phyloP scores from a whole-genome alignment of 305 asterid species.

The Fraxinus sp. region DNA sequence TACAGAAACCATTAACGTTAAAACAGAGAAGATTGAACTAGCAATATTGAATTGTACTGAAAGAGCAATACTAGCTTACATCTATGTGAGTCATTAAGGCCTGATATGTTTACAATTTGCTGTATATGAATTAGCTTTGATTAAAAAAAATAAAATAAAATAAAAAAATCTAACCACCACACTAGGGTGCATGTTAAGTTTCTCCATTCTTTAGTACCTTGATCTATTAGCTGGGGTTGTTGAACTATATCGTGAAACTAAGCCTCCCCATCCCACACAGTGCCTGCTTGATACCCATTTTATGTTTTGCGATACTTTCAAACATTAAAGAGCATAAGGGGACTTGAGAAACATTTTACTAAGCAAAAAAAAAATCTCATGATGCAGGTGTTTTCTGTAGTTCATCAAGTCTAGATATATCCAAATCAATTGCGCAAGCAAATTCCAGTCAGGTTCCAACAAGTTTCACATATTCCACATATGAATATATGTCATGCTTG shows the following conservation, averaged over 20 bases:
- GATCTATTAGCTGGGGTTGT: not conserved
- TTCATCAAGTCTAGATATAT: not conserved
- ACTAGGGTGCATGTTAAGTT: not conserved
- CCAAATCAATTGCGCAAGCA: not conserved
- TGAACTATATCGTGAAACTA: not conserved
- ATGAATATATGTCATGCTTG: not conserved
- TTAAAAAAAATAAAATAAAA: too few species aligned
- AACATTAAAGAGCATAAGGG: not conserved
- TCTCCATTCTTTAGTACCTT: not conserved
- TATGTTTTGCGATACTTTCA: not conserved
- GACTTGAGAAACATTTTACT: not conserved
- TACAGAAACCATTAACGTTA: not conserved
- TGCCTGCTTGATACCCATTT: not conserved
- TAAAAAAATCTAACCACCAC: not conserved
- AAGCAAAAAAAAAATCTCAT: not conserved
- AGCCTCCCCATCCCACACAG: not conserved
- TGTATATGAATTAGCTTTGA: not conserved
- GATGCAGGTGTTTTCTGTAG: not conserved
- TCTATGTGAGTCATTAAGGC: not conserved
- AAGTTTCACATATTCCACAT: not conserved
- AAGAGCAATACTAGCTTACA: not conserved
- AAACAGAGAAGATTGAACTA: not conserved
- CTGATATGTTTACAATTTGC: not conserved
- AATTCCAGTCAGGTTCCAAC: not conserved
- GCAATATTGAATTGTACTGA: not conserved